Percentiles rank a stretch among this genome's conserved stretches.
These are phyloP conservation scores for Lactarius hengduanensis DNA, from an alignment of 768 basidiomycete genomes.

Conservation along the genomic window DNA sequence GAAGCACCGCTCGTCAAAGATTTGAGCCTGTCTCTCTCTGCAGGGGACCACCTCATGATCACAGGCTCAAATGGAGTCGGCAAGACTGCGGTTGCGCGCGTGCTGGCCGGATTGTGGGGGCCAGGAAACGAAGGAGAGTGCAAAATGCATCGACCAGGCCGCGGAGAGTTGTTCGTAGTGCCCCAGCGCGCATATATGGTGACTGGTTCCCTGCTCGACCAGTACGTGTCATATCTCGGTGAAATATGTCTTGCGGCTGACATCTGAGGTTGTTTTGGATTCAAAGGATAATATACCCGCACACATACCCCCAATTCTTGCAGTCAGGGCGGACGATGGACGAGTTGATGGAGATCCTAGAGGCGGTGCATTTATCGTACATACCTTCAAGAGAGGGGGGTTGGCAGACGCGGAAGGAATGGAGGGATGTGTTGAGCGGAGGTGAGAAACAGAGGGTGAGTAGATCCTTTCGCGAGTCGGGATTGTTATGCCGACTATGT, in stretches of 20 bases:
- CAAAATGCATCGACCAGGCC: constrained; percentile 32
- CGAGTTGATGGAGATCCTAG: constrained; percentile 74
- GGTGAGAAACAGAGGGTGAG: constrained; percentile 92
- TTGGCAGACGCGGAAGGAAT: constrained; percentile 87
- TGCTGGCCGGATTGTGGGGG: constrained; percentile 89
- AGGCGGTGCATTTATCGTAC: constrained; percentile 81
- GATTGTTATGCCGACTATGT: constrained; percentile 15
- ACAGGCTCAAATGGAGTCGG: constrained; percentile 93
- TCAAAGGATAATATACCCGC: constrained; percentile 78
- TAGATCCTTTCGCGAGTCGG: neutral
- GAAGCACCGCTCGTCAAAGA: constrained; percentile 56
- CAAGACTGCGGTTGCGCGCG: constrained; percentile 85
- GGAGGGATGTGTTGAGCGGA: constrained; percentile 93
- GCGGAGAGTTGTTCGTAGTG: constrained; percentile 65
- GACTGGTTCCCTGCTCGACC: constrained; percentile 82
- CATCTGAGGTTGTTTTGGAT: neutral
- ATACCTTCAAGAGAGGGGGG: constrained; percentile 87
- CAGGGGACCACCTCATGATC: constrained; percentile 89
- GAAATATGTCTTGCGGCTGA: neutral
- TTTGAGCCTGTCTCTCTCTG: constrained; percentile 58
- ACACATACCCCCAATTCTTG: constrained; percentile 73
- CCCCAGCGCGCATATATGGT: constrained; percentile 95
- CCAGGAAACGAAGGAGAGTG: constrained; percentile 41
- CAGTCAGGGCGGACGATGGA: constrained; percentile 57
- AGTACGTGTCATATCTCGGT: constrained; percentile 42